These are phyloP conservation scores for Dioscorea cayenensis DNA, from an alignment of 116 monocot species.

Conservation along the genomic window DNA sequence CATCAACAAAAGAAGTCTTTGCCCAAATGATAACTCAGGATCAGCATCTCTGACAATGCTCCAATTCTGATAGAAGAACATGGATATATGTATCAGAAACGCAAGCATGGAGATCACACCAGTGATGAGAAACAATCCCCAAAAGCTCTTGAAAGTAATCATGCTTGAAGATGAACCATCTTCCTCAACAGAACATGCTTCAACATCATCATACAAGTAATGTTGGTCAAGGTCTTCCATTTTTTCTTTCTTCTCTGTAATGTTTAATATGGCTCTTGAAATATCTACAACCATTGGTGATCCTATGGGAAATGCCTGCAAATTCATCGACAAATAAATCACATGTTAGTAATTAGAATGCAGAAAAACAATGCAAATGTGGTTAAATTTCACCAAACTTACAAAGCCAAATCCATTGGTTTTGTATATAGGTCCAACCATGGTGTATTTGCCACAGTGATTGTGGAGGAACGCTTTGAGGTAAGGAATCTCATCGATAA, in stretches of 20 bases:
- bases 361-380: not conserved
- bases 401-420: slow-evolving; percentile 57
- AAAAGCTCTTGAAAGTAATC: slow-evolving; percentile 37
- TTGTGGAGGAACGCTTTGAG: slow-evolving; percentile 39
- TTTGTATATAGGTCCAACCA: slow-evolving; percentile 20
- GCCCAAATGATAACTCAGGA: not conserved
- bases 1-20: not conserved
- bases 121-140: slow-evolving; percentile 43
- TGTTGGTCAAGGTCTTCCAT: slow-evolving; percentile 30
- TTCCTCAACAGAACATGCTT: not conserved
- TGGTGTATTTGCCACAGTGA: slow-evolving; percentile 37
- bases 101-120: slow-evolving; percentile 16
- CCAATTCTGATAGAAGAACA: slow-evolving; percentile 12
- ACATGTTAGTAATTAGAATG: not conserved
- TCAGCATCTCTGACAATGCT: not conserved
- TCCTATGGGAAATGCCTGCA: slow-evolving; percentile 51
- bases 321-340: not conserved
- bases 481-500: slow-evolving; percentile 50
- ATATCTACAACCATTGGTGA: slow-evolving; percentile 41
- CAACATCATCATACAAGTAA: slow-evolving; percentile 19
- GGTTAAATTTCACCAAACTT: slow-evolving; percentile 6
- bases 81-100: slow-evolving; percentile 4
- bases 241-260: slow-evolving; percentile 20
- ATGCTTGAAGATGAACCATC: slow-evolving; percentile 12
- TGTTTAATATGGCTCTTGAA: slow-evolving; percentile 41